Conservation (phyloP, 1,139 yeast species). For the Pichia norvegensis region DNA sequence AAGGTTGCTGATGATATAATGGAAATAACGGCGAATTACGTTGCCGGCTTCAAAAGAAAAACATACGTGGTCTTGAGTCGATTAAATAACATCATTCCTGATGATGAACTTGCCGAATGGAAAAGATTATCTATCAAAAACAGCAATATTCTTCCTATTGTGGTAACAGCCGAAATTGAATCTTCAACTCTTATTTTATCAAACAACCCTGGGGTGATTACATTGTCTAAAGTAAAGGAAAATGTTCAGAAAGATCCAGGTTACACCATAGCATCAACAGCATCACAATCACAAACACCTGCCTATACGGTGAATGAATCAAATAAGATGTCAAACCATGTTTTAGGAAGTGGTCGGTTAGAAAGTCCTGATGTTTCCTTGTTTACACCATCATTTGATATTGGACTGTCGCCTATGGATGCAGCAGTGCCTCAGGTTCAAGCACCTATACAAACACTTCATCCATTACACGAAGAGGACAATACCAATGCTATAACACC, state of each 20-base stretch:
- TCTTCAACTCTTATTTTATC: slow-evolving; percentile 54
- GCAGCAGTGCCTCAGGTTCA: slow-evolving; percentile 10
- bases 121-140: slow-evolving; percentile 55
- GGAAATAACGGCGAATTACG: slow-evolving; percentile 40
- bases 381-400: slow-evolving; percentile 24
- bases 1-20: slow-evolving; percentile 53
- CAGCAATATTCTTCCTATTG: slow-evolving; percentile 59
- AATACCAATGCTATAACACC: slow-evolving; percentile 7
- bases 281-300: slow-evolving; percentile 22
- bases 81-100: slow-evolving; percentile 64
- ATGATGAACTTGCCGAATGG: slow-evolving; percentile 74
- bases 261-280: slow-evolving; percentile 23
- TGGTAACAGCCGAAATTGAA: slow-evolving; percentile 61
- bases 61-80: slow-evolving; percentile 62
- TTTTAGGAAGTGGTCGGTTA: slow-evolving; percentile 11
- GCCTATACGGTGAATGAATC: slow-evolving; percentile 11
- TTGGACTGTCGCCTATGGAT: slow-evolving; percentile 28
- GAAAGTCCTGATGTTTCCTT: slow-evolving; percentile 18
- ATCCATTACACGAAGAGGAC: slow-evolving; percentile 10
- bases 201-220: slow-evolving; percentile 15
- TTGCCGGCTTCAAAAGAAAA: slow-evolving; percentile 37
- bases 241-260: slow-evolving; percentile 18
- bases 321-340: slow-evolving; percentile 4
- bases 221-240: slow-evolving; percentile 5
- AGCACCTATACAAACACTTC: slow-evolving; percentile 12